Base-by-base conservation (phyloP, 2,329 filamentous ascomycete species). In the Leptographium lundbergii region DNA sequence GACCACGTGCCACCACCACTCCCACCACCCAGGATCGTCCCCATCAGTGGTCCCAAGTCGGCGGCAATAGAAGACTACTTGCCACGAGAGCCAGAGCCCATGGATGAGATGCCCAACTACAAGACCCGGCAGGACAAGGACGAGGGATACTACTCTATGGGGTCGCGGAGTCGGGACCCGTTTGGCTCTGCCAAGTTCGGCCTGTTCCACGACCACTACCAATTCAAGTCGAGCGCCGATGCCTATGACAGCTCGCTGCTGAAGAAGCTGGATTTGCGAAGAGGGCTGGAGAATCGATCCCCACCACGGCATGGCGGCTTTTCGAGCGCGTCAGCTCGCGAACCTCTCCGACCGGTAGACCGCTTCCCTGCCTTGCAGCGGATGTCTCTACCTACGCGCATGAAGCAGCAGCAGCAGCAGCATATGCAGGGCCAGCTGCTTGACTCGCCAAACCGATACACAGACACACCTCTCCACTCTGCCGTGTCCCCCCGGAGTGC, bases 261-360 rank as follows among this genome's bases (percentile, higher is more conserved):
- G 61, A 79, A 78, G 67, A 83, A 80, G 69, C 71, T 84, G n/a
- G 75, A 81, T 60, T 73, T 75, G 1, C 68, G 74, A 45, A 72
- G 75, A 45, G 72, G 70, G 0, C 65, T 75, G n/a, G 76, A 78
- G 59, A 76, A 73, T 57, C 68, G 69, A 19, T 74, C 76, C 10
- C 73, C 76, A 2, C 72, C 76, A 25, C 67, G 70, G 17, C 73
- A 73, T 76, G 11, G 69, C n/a, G 68, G 72, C 11, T 63, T 72
- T 25, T 71, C 68, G 58, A 75, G 77, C 53, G 62, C 70, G 9
- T 65, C 71, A 24, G 65, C 71, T 2, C 69, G 72, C 50, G 70
- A 74, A 14, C 66, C 68, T 19, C 65, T 70, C 19, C 59, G 60
- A 3, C 61, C 63, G 3, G 22, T 56, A 2, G 63, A 64, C 39